Base-by-base conservation (phyloP, 768 basidiomycete genomes). In the Mrakia blollopis region DNA sequence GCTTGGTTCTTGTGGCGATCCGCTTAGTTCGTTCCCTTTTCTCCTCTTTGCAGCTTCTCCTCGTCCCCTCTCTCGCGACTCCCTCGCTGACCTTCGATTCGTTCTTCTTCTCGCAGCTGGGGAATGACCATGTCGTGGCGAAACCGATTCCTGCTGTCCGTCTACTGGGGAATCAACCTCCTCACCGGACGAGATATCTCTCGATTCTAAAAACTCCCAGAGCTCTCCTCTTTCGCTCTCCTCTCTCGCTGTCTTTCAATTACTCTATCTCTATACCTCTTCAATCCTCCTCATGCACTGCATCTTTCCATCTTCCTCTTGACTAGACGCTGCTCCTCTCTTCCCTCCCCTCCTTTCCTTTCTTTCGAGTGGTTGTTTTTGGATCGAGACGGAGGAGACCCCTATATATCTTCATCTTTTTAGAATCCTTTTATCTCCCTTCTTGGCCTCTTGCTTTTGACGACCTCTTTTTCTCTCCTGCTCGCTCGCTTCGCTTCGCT, bases 1-100 rank as follows among this genome's bases (percentile, higher is more conserved):
- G 77, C 77, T 44, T 78, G 77, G 77, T 74, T 78, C 73, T 63
- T 78, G n/a, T 78, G 77, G 77, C 35, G 77, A 35, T 74, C 73
- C n/a, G 77, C 77, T 50, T 78, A 78, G 71, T 72, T 28, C 30
- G 71, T 72, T 39, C 37, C 23, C 28, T 3, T 25, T n/a, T 23
- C 28, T n/a, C 9, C 71, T 50, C 30, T n/a, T 18, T 68, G n/a
- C n/a, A n/a, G n/a, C 37, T 23, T 10, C 39, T 1, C 69, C 28
- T 35, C 47, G 3, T 28, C 44, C 47, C 25, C 69, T 52, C 30
- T 54, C 28, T n/a, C 39, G 47, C 37, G 37, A 8, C 28, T n/a
- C 44, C n/a, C 39, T 69, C n/a, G 25, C 57, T 57, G 57, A 57
- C 57, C 25, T 2, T 68, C 18, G 13, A 6, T 21, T 23, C 9